phyloP scores from a whole-genome alignment of 2,329 filamentous ascomycete genomes.

The Byssoonygena ceratinophila region DNA sequence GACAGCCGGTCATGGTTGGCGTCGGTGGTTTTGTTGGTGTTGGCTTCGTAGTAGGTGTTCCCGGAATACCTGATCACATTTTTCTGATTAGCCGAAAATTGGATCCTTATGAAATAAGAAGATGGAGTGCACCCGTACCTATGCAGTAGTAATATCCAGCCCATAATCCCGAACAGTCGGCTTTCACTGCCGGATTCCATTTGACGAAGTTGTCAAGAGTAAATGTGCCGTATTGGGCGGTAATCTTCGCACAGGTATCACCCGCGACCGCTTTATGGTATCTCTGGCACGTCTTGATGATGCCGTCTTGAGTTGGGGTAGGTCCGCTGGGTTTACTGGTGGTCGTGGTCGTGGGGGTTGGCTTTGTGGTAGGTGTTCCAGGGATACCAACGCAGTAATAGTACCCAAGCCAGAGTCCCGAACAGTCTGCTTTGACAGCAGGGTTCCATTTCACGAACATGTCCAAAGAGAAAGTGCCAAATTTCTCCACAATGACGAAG shows the following conservation, averaged over 20 bases:
- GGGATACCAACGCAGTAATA: slow-evolving; percentile 4
- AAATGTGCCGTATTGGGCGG: slow-evolving; percentile 6
- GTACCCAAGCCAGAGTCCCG: slow-evolving; percentile 2
- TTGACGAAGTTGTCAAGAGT: neutral
- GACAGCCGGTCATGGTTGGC: neutral
- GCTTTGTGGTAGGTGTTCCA: neutral
- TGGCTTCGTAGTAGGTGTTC: neutral
- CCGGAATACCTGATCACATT: no score
- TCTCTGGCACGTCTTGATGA: slow-evolving; percentile 19
- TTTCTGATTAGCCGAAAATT: no score
- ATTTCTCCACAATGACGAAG: slow-evolving; percentile 6
- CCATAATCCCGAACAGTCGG: neutral
- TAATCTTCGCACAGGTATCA: slow-evolving; percentile 21
- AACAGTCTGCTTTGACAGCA: neutral
- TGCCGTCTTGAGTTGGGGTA: slow-evolving; percentile 17
- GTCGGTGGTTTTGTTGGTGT: slow-evolving; percentile 1
- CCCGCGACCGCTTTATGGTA: slow-evolving; percentile 21
- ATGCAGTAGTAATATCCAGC: neutral
- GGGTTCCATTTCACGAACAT: slow-evolving; percentile 13
- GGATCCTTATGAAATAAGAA: no score
- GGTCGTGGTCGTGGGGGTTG: neutral
- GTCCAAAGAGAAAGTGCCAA: slow-evolving; percentile 4
- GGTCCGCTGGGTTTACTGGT: neutral
- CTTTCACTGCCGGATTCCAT: slow-evolving; percentile 5
- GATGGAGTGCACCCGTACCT: neutral